Evolutionary conservation across 306 rosid species (phyloP).

Genomic region (Fagus crenata): DNA sequence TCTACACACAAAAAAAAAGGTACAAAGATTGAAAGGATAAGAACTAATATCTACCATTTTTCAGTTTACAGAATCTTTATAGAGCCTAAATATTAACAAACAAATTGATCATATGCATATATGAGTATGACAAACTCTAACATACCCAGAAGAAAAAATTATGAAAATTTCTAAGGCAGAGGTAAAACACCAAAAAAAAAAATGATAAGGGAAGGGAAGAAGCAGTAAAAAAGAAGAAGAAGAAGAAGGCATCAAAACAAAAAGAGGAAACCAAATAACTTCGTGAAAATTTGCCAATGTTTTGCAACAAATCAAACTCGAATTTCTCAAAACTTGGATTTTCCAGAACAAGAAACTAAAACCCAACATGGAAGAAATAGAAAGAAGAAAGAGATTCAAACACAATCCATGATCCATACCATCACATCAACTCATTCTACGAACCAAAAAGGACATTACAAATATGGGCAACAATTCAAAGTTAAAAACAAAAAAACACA

Average conservation of each 20-base stretch:
- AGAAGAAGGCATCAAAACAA: constrained; percentile 1
- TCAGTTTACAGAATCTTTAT: neutral
- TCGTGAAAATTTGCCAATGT: constrained; percentile 8
- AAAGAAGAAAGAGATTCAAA: constrained; percentile 34
- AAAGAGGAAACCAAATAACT: constrained; percentile 28
- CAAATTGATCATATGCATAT: constrained; percentile 10
- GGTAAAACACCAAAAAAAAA: constrained; percentile 9
- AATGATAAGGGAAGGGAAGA: constrained; percentile 8
- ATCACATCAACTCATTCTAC: constrained; percentile 25
- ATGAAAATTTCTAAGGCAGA: constrained; percentile 1
- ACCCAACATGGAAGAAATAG: constrained; percentile 35
- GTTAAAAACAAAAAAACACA: neutral
- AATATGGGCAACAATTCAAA: neutral
- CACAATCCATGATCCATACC: constrained; percentile 26
- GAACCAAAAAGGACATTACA: neutral
- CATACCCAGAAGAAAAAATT: neutral
- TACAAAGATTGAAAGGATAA: constrained; percentile 24
- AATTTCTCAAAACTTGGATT: constrained; percentile 25
- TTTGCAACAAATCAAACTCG: constrained; percentile 34
- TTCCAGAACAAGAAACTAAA: constrained; percentile 50
- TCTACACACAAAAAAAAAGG: constrained; percentile 40
- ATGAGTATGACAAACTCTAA: neutral
- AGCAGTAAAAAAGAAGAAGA: constrained; percentile 8
- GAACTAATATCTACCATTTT: neutral
- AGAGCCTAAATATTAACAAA: neutral